phyloP scores from a whole-genome alignment of 2,329 filamentous ascomycete genomes.

The Botryosphaeria agaves region DNA sequence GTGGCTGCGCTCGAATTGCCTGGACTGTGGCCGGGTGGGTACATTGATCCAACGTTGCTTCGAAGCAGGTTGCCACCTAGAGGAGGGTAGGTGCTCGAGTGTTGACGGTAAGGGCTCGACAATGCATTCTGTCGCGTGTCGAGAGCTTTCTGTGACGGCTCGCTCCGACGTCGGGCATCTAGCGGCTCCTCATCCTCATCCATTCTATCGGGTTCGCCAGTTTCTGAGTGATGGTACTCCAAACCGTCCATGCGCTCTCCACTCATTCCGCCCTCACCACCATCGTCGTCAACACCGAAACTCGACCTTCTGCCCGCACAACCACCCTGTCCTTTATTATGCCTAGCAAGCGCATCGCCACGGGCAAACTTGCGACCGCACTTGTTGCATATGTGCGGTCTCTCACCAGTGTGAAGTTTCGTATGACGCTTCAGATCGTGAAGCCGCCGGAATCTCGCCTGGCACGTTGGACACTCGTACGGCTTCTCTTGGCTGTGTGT shows the following conservation, averaged over 20 bases:
- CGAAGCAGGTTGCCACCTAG: constrained; percentile 27
- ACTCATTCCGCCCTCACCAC: constrained; percentile 22
- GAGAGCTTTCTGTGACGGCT: constrained; percentile 59
- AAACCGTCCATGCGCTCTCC: constrained; percentile 47
- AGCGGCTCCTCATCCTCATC: constrained; percentile 34
- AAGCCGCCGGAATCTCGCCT: constrained; percentile 77
- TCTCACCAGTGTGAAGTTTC: constrained; percentile 91
- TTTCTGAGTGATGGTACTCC: constrained; percentile 38
- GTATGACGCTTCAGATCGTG: constrained; percentile 93
- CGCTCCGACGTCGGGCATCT: constrained; percentile 40
- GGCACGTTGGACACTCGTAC: constrained; percentile 83
- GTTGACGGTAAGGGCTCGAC: constrained; percentile 44
- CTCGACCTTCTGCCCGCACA: constrained; percentile 85
- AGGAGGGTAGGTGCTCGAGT: constrained; percentile 62
- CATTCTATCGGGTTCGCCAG: constrained; percentile 43
- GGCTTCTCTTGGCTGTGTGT: constrained; percentile 98
- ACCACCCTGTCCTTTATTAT: constrained; percentile 89
- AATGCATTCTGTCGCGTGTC: constrained; percentile 35
- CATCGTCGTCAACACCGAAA: constrained; percentile 64
- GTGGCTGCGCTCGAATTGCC: constrained; percentile 12
- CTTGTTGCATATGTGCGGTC: constrained; percentile 86
- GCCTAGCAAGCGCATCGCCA: constrained; percentile 82
- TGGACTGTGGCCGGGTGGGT: constrained; percentile 14
- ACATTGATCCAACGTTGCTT: constrained; percentile 9
- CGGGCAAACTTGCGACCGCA: constrained; percentile 90